Percentiles rank a stretch among this genome's conserved stretches.
phyloP scores from a whole-genome alignment of 2,329 filamentous ascomycete species.

The Cladobotryum protrusum region DNA sequence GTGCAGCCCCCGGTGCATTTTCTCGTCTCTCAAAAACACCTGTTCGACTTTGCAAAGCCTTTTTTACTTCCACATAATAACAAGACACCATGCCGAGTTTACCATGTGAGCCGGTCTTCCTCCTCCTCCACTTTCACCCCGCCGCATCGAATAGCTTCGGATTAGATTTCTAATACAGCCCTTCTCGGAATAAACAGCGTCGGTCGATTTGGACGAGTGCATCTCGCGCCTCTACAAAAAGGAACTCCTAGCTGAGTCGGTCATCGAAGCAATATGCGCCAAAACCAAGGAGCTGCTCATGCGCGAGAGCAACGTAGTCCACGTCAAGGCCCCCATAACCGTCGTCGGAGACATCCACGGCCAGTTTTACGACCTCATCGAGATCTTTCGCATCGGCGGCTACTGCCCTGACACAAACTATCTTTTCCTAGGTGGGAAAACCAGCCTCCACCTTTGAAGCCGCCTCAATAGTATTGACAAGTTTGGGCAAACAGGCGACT shows the following conservation, averaged over 20 bases:
- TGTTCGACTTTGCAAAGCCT: no score
- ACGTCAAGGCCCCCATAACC: constrained; percentile 90
- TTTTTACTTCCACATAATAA: no score
- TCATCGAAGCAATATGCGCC: constrained; percentile 98
- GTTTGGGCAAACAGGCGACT: constrained; percentile 61
- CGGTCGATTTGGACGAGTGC: constrained; percentile 97
- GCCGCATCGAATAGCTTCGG: background rate
- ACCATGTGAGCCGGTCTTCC: constrained; percentile 40
- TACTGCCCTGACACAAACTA: constrained; percentile 98
- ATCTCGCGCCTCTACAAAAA: constrained; percentile 96
- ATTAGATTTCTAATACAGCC: background rate
- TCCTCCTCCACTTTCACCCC: background rate
- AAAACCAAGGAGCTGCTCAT: constrained; percentile 98
- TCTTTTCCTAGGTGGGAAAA: constrained; percentile 73
- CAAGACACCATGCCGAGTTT: constrained; percentile 47
- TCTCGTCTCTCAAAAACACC: no score
- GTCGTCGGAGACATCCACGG: constrained; percentile 98
- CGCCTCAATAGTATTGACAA: constrained; percentile 2
- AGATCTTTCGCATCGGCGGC: constrained; percentile 97
- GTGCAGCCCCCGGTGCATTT: constrained; percentile 6
- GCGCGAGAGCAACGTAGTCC: constrained; percentile 99
- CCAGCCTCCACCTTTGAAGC: background rate
- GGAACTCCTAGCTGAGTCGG: constrained; percentile 91
- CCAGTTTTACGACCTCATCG: constrained; percentile 97
- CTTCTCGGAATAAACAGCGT: constrained; percentile 50